Evolutionary conservation across 495 filamentous ascomycete species (phyloP).

Genomic region (Delitschia confertaspora): DNA sequence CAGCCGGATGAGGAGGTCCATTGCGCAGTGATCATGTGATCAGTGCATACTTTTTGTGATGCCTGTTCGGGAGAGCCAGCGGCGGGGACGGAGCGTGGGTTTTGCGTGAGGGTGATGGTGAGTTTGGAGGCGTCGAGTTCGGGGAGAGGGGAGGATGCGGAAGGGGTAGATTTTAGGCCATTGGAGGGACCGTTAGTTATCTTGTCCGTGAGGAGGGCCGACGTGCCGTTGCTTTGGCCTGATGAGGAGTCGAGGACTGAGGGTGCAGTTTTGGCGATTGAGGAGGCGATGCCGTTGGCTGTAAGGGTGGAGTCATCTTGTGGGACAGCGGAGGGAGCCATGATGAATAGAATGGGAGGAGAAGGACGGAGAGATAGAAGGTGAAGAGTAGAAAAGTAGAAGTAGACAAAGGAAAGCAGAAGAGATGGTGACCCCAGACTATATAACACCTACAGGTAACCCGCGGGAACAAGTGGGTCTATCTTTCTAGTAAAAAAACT

Average conservation of each 20-base stretch:
- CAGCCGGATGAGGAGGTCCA: constrained; percentile 66
- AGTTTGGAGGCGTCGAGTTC: constrained; percentile 65
- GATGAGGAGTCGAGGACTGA: constrained; percentile 5
- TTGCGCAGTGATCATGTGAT: constrained; percentile 76
- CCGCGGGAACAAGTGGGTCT: no score
- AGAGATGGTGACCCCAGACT: no score
- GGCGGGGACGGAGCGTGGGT: constrained; percentile 58
- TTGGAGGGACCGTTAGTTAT: constrained; percentile 1
- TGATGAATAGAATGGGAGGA: constrained; percentile 1
- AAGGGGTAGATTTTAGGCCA: background rate
- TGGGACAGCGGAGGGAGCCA: constrained; percentile 23
- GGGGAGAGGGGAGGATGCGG: constrained; percentile 6
- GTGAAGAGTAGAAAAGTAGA: no score
- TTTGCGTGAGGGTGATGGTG: constrained; percentile 56
- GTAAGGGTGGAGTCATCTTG: constrained; percentile 28
- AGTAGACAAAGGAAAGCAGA: no score
- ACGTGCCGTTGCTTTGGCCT: background rate
- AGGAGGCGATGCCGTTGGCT: constrained; percentile 31
- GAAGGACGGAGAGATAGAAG: no score
- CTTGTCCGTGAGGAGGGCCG: background rate
- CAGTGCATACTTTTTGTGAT: constrained; percentile 50
- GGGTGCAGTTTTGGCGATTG: constrained; percentile 15
- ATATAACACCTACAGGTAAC: no score
- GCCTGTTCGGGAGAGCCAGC: constrained; percentile 41
- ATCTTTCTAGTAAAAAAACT: no score